A percentile compares a stretch with the other conserved stretches of the same genome.
phyloP scores from a whole-genome alignment of 1,284 basidiomycete species.

The Leccinum fuscescens region DNA sequence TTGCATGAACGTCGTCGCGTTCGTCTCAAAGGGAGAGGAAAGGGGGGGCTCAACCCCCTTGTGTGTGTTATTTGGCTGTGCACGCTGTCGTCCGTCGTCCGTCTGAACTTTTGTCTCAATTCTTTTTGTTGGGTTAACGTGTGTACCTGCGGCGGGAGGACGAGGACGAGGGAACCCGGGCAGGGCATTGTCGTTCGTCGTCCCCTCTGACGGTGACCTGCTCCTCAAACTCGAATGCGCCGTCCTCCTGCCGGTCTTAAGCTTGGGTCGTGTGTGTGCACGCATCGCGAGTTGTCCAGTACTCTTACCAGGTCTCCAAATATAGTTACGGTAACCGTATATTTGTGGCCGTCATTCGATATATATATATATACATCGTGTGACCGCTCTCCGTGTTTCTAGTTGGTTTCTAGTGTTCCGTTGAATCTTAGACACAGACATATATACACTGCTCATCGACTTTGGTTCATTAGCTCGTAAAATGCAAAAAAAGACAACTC shows the following conservation, averaged over 20 bases:
- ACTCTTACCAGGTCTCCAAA: constrained; percentile 16
- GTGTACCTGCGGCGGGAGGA: background rate
- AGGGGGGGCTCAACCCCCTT: background rate
- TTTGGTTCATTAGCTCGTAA: background rate
- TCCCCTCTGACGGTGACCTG: background rate
- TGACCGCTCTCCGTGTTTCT: background rate
- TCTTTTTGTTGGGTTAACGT: constrained; percentile 9
- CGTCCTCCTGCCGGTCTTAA: background rate
- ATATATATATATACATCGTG: constrained; percentile 16
- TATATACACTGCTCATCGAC: background rate
- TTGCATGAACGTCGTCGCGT: background rate
- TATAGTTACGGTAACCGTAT: constrained; percentile 17
- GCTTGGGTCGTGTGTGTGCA: background rate
- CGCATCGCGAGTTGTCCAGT: constrained; percentile 3
- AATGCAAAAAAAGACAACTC: background rate
- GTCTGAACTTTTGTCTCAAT: constrained; percentile 12
- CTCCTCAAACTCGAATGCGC: background rate
- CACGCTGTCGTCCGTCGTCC: constrained; percentile 3
- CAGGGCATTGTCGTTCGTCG: background rate
- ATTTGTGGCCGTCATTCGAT: constrained; percentile 13
- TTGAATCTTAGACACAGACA: constrained; percentile 12
- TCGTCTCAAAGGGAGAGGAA: background rate
- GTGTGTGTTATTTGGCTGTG: constrained; percentile 2
- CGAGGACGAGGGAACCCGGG: background rate
- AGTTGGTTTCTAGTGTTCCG: constrained; percentile 3